Evolutionary conservation across 2,329 filamentous ascomycete genomes (phyloP), one percentile per base, ranked within the genome.

Genomic region (Exophiala aquamarina): DNA sequence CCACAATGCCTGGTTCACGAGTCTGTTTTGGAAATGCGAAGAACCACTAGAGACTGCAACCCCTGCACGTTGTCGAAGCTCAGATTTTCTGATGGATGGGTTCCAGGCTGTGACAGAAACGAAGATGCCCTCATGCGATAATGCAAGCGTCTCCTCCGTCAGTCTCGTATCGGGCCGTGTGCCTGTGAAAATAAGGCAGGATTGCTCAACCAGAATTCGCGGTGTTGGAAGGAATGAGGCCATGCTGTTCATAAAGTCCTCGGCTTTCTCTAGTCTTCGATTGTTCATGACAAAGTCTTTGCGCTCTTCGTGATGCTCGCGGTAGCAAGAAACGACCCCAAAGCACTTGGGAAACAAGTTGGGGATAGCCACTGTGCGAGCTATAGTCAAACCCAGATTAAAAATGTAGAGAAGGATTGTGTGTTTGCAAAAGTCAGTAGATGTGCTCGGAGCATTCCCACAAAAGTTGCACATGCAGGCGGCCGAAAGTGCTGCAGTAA

Each of bases 361-460:
- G 11, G 44, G 29, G 19, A 47, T 40, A 17, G 41, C 44, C 2
- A 47, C 38, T 13, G 44, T 36, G 11, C 44, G 37, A 6, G 44
- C 44, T 4, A 42, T 40, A n/a, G 20, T 21, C 1, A 47, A 19
- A 6, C 44, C 44, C 19, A 47, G 21, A 3, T 23, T 21, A 29
- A 47, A 4, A n/a, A 47, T 36, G 13, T 23, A 19, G 7, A 41
- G 29, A 9, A 47, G 21, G 23, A 47, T 14, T n/a, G 15, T 41
- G 20, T 47, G 38, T 36, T 32, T 41, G 38, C 44, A 47, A 31
- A 41, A 36, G 15, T 47, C 44, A 13, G 37, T 42, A 11, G 44
- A 47, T 10, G 44, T 37, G 7, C 13, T 14, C 17, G 44, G 18
- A 10, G 44, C 44, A 20, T 47, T 42, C 2, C 44, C 44, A 34